These are phyloP conservation scores for Pseudogymnoascus sp. DNA, from an alignment of 2,329 filamentous ascomycete species.

Conservation along the genomic window DNA sequence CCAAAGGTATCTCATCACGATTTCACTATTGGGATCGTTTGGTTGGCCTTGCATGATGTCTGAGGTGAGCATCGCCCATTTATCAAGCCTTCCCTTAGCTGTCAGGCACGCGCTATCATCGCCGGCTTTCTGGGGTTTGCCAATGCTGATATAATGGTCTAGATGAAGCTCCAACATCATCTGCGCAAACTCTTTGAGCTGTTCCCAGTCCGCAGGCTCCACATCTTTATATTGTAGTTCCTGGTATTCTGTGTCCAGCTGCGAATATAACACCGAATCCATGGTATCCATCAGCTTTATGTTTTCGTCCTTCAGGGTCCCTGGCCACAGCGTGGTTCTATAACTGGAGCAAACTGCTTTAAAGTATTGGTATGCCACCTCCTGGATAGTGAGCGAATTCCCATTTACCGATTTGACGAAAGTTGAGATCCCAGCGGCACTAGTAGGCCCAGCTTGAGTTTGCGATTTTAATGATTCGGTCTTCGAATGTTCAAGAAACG, in stretches of 20 bases:
- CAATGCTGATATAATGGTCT: constrained; percentile 56
- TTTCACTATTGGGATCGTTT: constrained; percentile 25
- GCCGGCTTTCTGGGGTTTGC: constrained; percentile 48
- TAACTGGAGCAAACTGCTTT: constrained; percentile 43
- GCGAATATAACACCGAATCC: constrained; percentile 42
- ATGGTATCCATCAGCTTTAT: constrained; percentile 42
- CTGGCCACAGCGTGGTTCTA: constrained; percentile 46
- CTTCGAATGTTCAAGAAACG: constrained; percentile 56
- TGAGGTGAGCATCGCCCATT: constrained; percentile 51
- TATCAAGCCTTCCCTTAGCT: constrained; percentile 49
- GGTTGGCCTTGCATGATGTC: constrained; percentile 35
- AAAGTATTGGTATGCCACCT: constrained; percentile 52
- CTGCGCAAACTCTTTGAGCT: constrained; percentile 43
- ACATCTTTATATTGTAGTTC: constrained; percentile 8
- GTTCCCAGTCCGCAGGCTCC: constrained; percentile 15
- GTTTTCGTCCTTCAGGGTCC: constrained; percentile 46
- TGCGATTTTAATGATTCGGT: constrained; percentile 27
- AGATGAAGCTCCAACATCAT: constrained; percentile 59
- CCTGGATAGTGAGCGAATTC: constrained; percentile 45
- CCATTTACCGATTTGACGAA: constrained; percentile 44
- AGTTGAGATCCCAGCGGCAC: constrained; percentile 33
- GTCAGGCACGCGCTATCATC: constrained; percentile 39
- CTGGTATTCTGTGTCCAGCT: constrained; percentile 32
- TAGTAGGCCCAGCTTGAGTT: constrained; percentile 34
- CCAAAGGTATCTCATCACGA: constrained; percentile 57